Conservation (phyloP, 78 protist species). For the Anaeramoeba flamelloides region DNA sequence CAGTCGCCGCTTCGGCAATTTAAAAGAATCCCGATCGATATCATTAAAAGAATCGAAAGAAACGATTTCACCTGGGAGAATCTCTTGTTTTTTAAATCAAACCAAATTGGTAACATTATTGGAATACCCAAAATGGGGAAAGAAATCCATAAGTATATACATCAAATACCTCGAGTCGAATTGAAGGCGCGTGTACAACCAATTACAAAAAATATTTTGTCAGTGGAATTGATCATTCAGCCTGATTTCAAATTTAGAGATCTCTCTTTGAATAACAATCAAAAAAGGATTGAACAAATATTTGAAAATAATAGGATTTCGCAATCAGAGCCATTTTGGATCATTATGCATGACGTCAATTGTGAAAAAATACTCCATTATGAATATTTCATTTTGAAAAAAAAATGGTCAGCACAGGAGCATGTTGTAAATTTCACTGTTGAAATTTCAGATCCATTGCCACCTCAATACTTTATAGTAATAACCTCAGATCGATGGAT, state of each 20-base stretch:
- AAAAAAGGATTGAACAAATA: no score
- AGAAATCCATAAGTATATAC: constrained; percentile 45
- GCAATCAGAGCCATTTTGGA: constrained; percentile 53
- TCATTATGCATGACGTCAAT: constrained; percentile 84
- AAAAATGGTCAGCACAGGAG: constrained; percentile 40
- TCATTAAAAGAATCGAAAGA: constrained; percentile 58
- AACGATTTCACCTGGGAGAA: constrained; percentile 65
- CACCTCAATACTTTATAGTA: constrained; percentile 90
- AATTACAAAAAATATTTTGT: constrained; percentile 59
- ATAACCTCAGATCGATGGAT: constrained; percentile 75
- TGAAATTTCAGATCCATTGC: constrained; percentile 79
- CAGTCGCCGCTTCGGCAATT: constrained; percentile 90
- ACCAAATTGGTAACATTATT: constrained; percentile 59
- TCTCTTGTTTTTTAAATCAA: constrained; percentile 46
- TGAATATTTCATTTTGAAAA: constrained; percentile 61
- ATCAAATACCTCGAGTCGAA: constrained; percentile 66
- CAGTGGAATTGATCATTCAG: constrained; percentile 58
- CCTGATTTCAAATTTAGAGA: constrained; percentile 61
- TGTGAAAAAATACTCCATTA: constrained; percentile 77
- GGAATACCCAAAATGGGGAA: constrained; percentile 60
- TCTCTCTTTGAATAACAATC: no score
- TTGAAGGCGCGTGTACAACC: constrained; percentile 74
- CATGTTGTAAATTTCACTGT: constrained; percentile 65
- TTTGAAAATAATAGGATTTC: neutral
- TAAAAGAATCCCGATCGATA: constrained; percentile 38